Conservation (phyloP, 202 grass and related monocot genomes). For the Digitaria exilis region DNA sequence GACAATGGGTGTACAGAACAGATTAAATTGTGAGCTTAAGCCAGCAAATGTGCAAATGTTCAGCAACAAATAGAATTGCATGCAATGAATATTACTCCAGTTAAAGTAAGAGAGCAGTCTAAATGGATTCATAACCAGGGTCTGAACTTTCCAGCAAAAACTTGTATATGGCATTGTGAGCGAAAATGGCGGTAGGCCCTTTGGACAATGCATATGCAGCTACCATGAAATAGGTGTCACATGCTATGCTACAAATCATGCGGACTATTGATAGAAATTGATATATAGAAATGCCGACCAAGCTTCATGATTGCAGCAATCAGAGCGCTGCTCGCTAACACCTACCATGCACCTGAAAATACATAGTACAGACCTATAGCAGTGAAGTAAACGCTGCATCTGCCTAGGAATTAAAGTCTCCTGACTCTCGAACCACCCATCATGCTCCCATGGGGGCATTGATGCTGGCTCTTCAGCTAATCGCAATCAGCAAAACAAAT, state of each 20-base stretch:
- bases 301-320: neutral
- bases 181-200: neutral
- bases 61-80: neutral
- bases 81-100: neutral
- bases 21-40: neutral
- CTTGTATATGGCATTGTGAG: neutral
- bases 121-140: neutral
- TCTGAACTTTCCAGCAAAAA: neutral
- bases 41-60: neutral
- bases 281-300: neutral
- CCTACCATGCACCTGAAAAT: neutral
- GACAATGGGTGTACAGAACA: neutral
- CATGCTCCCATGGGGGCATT: neutral
- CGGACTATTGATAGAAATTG: neutral
- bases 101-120: neutral
- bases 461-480: neutral
- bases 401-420: neutral
- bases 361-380: neutral
- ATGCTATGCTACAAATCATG: constrained; percentile 20
- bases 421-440: neutral
- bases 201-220: neutral
- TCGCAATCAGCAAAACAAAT: neutral
- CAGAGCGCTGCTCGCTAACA: neutral
- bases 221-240: too few relatives aligned
- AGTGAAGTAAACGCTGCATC: neutral